Evolutionary conservation across 371 early-diverging fungal species (phyloP), one percentile per base, ranked within the genome.

Genomic region (Mortierella sp.): DNA sequence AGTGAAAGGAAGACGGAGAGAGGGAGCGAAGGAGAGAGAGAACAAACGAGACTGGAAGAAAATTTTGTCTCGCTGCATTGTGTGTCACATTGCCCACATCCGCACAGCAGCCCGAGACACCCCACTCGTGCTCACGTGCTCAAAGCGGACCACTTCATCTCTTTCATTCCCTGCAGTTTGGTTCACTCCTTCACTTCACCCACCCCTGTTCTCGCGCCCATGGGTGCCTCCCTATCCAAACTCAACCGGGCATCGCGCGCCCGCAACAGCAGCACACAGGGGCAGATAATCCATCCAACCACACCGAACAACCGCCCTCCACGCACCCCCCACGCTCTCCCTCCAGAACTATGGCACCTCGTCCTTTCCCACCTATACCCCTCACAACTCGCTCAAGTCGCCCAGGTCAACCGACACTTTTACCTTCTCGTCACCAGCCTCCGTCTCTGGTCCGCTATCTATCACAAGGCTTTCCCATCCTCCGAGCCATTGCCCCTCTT

Each of bases 291-390:
- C 39, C 10, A 39, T 39, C 18, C 45, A 13, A 7, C 18, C 18
- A 5, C 19, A 19, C n/a, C 18, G 5, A n/a, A 28, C 4, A 16
- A 10, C 18, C 16, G 13, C 21, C 31, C 9, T n/a, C 31, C 12
- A 6, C n/a, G 19, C 1, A 13, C 31, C 28, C 16, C 31, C 31
- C 28, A 18, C 31, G n/a, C 31, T 31, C 45, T 55, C 27, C 55
- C 55, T 39, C 55, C 45, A 6, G 55, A 55, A 27, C 39, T 55
- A n/a, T 55, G 55, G 55, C 6, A n/a, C 27, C 28, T 55, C 7
- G 21, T 55, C 55, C 28, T 55, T n/a, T 55, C 55, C 23, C 42
- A n/a, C 45, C 49, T 63, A 16, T 63, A 63, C 48, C 63, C 63
- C 8, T 63, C 63, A 4, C 55, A 63, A 14, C 63, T 63, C 27